A percentile compares a stretch with the other conserved stretches of the same genome.
phyloP scores from a whole-genome alignment of 805 yeast genomes.

The Wickerhamomyces alni region DNA sequence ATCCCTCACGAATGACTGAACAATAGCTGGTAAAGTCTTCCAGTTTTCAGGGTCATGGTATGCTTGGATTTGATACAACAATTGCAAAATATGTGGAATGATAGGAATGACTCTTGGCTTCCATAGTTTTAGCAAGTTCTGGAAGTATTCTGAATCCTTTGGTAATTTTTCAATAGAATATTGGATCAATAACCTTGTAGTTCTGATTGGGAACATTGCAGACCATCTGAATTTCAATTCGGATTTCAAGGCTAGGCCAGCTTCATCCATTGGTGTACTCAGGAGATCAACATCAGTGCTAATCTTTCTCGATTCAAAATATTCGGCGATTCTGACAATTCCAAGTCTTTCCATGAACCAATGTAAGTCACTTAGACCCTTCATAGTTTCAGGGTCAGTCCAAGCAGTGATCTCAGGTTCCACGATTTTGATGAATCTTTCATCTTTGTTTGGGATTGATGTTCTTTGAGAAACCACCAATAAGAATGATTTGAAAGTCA shows the following conservation, averaged over 20 bases:
- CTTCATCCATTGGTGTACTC: conserved; percentile 82
- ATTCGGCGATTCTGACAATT: conserved; percentile 86
- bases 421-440: conserved; percentile 77
- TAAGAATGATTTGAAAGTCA: conserved; percentile 87
- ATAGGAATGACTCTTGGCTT: conserved; percentile 90
- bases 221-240: conserved; percentile 90
- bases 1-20: conserved; percentile 84
- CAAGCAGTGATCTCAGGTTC: conserved; percentile 91
- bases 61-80: conserved; percentile 86
- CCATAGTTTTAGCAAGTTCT: conserved; percentile 69
- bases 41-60: conserved; percentile 93
- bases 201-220: conserved; percentile 88
- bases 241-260: conserved; percentile 69
- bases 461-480: conserved; percentile 89
- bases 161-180: conserved; percentile 89
- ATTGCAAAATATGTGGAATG: conserved; percentile 82
- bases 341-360: conserved; percentile 99
- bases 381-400: conserved; percentile 87
- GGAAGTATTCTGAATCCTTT: conserved; percentile 71
- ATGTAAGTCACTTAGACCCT: conserved; percentile 82
- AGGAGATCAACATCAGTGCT: conserved; percentile 70
- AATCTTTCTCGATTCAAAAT: conserved; percentile 78
- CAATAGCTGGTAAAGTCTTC: conserved; percentile 81
- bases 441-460: conserved; percentile 64
- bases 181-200: conserved; percentile 90